Evolutionary conservation across 495 filamentous ascomycete species (phyloP), one percentile per base, ranked within the genome.

Genomic region (Hypomontagnella submonticulosa): DNA sequence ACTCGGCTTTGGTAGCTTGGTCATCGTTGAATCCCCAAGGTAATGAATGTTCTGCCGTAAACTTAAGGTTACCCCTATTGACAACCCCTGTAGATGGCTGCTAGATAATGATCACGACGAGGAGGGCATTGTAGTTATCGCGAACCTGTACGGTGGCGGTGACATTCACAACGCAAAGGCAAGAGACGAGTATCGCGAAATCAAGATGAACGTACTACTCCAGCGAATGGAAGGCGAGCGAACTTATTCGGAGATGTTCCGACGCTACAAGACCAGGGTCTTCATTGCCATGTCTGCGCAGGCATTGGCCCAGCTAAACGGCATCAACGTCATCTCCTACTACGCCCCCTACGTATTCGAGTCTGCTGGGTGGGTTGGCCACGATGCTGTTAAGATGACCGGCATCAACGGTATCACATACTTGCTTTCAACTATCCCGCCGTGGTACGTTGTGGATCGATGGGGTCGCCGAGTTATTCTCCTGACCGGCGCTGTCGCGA

Each of bases 221-320:
- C 89, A 92, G 73, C 90, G 95, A 13, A 91, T 96, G 77, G 95
- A 98, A 77, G 95, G 96, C 53, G 95, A 97, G 75, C 83, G 94
- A 64, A 88, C 92, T 0, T 99, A 98, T 72, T 65, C 75, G 8
- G 96, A 99, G 65, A 99, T 99, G 95, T 99, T 97, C 82, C 88
- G 81, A 55, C 88, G 95, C 38, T 99, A 99, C 79, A 83, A 83
- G 69, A 93, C 89, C 63, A 92, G 95, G 36, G 92, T 99, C 63
- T 89, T 98, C 71, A 98, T 99, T 77, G 95, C 95, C 75, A 99
- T 99, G 96, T 98, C 95, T 6, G 95, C 95, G 4, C 95, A 99
- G 72, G 91, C 90, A 1, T 84, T 99, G 52, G 96, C 95, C 13
- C 95, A 99, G 75, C 84, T 98, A 18, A 99, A 98, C 78, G 95